Evolutionary conservation across 768 basidiomycete genomes (phyloP).

Genomic region (Boletus eberwhitei): DNA sequence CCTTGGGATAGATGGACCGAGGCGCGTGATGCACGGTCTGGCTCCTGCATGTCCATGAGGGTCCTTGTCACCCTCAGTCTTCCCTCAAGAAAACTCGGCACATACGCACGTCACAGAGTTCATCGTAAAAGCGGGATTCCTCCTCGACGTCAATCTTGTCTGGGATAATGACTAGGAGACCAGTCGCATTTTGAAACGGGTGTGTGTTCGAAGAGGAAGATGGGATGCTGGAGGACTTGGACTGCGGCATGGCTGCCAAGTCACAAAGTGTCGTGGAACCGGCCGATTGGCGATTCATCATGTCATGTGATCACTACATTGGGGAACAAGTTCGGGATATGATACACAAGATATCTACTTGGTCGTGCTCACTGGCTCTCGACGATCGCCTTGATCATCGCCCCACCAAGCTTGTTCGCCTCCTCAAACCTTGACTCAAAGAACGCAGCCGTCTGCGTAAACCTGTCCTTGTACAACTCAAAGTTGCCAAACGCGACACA

Average conservation of each 20-base stretch:
- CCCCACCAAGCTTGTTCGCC: slow-evolving; percentile 72
- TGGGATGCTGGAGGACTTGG: slow-evolving; percentile 3
- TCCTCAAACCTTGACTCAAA: slow-evolving; percentile 88
- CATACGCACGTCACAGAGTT: slow-evolving; percentile 46
- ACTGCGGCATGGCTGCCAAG: slow-evolving; percentile 4
- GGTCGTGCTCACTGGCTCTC: slow-evolving; percentile 37
- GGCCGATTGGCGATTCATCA: neutral
- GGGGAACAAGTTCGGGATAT: neutral
- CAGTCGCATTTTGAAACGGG: slow-evolving; percentile 46
- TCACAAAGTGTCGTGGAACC: neutral
- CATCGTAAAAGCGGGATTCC: slow-evolving; percentile 63
- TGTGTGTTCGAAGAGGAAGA: slow-evolving; percentile 22
- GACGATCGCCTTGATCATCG: slow-evolving; percentile 88
- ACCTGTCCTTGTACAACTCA: slow-evolving; percentile 79
- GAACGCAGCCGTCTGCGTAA: slow-evolving; percentile 74
- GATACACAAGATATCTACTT: slow-evolving; percentile 1
- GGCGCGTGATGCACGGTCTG: slow-evolving; percentile 24
- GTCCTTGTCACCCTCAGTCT: neutral
- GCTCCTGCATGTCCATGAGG: slow-evolving; percentile 14
- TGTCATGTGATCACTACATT: neutral
- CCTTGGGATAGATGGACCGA: slow-evolving; percentile 27
- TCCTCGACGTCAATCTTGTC: slow-evolving; percentile 64
- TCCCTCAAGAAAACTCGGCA: neutral
- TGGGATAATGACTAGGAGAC: slow-evolving; percentile 53
- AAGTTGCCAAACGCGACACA: slow-evolving; percentile 91